Evolutionary conservation across 2,329 filamentous ascomycete species (phyloP), one percentile per base, ranked within the genome.

Genomic region (Neophaeococcomyces mojaviensis): DNA sequence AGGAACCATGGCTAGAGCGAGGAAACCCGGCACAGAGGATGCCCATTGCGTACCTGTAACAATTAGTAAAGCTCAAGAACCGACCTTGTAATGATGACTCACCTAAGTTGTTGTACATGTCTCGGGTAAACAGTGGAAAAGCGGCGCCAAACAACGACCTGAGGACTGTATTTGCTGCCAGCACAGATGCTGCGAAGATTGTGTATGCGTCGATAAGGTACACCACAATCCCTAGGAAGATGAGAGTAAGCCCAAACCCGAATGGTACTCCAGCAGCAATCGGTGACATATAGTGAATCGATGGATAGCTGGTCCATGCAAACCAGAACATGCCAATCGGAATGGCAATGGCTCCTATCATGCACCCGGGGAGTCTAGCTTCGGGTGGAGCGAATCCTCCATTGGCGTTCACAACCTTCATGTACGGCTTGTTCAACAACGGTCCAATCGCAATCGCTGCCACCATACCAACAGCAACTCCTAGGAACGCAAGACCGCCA

Each of bases 131-230:
- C 1, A 92, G 74, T 1, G 87, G 87, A 70, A 94, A 92, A 1
- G 75, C 81, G 2, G 86, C 85, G 52, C 85, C 87, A 51, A 82
- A 84, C 7, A 88, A 69, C 0, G 84, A 89, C 55, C 88, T 81
- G 31, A 94, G 67, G 59, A 94, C 84, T 0, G 86, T 85, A 65
- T 89, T 87, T 39, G 83, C 84, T 2, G 86, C 85, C 7, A 89
- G 69, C 0, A 82, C 84, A 0, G 81, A 86, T 0, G 85, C 85
- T 1, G 86, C 85, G 52, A 82, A 90, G 55, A 89, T 83, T 42
- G 82, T 81, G 62, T 87, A 74, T 4, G 78, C 68, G 57, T 86
- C 83, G 50, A 86, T 77, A 10, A 86, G 71, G 42, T 69, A 69
- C 49, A 63, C 69, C 3, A 68, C 52, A 20, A 55, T 49, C n/a